A percentile compares a stretch with the other conserved stretches of the same genome.
phyloP scores from a whole-genome alignment of 805 yeast species.

The Metschnikowia chrysomelidarum region DNA sequence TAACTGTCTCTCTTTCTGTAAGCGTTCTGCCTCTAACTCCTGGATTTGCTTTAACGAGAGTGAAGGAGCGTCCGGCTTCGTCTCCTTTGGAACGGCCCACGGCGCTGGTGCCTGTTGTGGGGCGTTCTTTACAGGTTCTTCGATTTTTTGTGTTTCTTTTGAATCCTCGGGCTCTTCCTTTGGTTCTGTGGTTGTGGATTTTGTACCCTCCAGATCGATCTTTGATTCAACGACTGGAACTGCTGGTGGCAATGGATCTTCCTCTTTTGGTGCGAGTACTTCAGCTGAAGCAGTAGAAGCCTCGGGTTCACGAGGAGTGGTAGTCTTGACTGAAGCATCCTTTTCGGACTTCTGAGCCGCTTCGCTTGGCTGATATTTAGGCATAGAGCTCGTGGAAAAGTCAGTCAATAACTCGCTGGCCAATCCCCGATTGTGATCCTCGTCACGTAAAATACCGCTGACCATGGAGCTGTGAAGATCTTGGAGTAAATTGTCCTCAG shows the following conservation, averaged over 20 bases:
- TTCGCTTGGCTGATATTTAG: background rate
- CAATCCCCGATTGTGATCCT: constrained; percentile 5
- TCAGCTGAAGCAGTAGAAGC: background rate
- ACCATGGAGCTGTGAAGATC: constrained; percentile 41
- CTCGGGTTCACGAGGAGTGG: background rate
- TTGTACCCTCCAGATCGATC: background rate
- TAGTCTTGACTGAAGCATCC: background rate
- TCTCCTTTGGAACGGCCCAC: constrained; percentile 42
- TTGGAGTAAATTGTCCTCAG: constrained; percentile 33
- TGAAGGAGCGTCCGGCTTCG: constrained; percentile 29
- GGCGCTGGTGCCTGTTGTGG: constrained; percentile 41
- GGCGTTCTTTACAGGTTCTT: background rate
- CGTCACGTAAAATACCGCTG: constrained; percentile 33
- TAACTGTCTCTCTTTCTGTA: constrained; percentile 36
- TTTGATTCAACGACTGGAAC: background rate
- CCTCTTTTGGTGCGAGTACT: too few species aligned
- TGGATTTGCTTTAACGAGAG: constrained; percentile 53
- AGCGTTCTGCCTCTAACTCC: constrained; percentile 45
- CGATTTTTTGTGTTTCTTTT: background rate
- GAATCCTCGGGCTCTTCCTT: background rate
- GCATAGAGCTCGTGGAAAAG: background rate
- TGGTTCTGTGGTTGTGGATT: constrained; percentile 1
- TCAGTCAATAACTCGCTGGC: constrained; percentile 4
- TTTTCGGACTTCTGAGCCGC: background rate
- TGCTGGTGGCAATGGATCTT: too few species aligned